Percentiles rank a stretch among this genome's conserved stretches.
These are phyloP conservation scores for Colletotrichum magnum DNA, from an alignment of 2,329 filamentous ascomycete genomes.

Conservation along the genomic window DNA sequence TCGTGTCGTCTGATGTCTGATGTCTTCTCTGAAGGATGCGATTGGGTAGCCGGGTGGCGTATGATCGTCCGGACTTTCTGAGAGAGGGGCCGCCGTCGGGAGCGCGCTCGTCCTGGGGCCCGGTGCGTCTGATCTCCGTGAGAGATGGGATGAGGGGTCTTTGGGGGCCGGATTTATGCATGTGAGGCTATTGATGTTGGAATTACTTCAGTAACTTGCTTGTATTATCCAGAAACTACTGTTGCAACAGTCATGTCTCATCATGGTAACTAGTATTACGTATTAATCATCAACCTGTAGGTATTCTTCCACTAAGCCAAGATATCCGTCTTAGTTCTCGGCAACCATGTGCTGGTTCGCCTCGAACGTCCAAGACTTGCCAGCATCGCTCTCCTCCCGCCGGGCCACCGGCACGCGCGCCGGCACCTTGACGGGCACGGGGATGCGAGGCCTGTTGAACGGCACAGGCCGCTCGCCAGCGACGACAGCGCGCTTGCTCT, in stretches of 20 bases:
- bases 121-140: slow-evolving; percentile 16
- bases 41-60: slow-evolving; percentile 8
- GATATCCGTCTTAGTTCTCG: not conserved
- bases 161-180: not conserved
- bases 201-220: too few relatives aligned
- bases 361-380: not conserved
- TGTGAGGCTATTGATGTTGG: not conserved
- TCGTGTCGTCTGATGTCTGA: slow-evolving; percentile 1
- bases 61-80: slow-evolving; percentile 13
- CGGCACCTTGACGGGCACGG: not conserved
- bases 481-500: not conserved
- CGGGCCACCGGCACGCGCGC: not conserved
- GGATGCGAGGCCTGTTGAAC: not conserved
- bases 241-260: not conserved
- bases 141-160: slow-evolving; percentile 2
- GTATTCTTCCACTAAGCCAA: not conserved
- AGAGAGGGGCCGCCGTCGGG: not conserved
- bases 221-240: too few relatives aligned
- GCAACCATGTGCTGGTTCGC: slow-evolving; percentile 13
- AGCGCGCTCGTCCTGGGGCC: not conserved
- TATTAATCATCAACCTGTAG: not conserved
- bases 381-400: not conserved
- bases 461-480: not conserved
- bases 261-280: slow-evolving; percentile 1
- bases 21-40: not conserved